A percentile compares a stretch with the other conserved stretches of the same genome.
Conservation (phyloP, 345 rosid species). For the Bretschneidera sinensis region DNA sequence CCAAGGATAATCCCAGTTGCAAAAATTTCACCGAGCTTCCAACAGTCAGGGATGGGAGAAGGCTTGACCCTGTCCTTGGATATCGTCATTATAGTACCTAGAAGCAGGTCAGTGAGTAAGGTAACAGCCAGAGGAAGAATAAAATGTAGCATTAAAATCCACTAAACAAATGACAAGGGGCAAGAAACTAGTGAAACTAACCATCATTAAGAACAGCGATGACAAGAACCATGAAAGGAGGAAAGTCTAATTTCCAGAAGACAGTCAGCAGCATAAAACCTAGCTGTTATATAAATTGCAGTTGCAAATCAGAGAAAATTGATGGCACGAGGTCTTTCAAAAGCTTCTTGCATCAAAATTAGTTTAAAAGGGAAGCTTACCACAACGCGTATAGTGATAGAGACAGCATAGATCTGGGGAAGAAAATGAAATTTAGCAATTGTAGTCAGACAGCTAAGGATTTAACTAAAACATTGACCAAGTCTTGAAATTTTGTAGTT, state of each 20-base stretch:
- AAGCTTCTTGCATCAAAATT: no score
- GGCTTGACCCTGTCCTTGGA: constrained; percentile 60
- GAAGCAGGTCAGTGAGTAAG: not conserved
- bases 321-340: not conserved
- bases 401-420: constrained; percentile 59
- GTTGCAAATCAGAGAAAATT: not conserved
- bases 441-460: no score
- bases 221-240: constrained; percentile 71
- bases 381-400: constrained; percentile 62
- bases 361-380: constrained; percentile 30
- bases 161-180: not conserved
- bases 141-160: not conserved
- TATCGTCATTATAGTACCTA: constrained; percentile 65
- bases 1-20: constrained; percentile 57
- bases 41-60: constrained; percentile 52
- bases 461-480: no score
- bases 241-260: constrained; percentile 64
- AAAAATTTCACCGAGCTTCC: constrained; percentile 60
- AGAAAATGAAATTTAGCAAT: no score
- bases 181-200: constrained; percentile 16
- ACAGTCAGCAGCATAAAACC: constrained; percentile 53
- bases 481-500: no score
- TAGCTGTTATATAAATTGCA: constrained; percentile 39
- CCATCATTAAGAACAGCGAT: constrained; percentile 66
- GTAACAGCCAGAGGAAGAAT: constrained; percentile 1